A percentile compares a stretch with the other conserved stretches of the same genome.
Conservation (phyloP, 129 eudicot genomes). For the Artemisia annua region DNA sequence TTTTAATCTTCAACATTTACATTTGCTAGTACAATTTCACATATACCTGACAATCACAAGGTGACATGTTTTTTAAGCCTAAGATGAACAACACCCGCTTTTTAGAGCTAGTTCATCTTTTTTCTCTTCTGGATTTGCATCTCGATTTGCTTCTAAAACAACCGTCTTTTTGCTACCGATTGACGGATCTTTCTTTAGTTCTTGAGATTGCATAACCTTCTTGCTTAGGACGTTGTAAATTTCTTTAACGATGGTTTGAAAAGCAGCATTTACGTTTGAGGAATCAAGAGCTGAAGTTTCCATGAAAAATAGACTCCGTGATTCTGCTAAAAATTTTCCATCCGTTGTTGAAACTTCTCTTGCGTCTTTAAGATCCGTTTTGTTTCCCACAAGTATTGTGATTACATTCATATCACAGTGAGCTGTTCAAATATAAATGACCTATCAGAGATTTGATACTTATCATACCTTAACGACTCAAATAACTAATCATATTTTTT, state of each 20-base stretch:
- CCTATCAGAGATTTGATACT: background rate
- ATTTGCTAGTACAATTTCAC: slow-evolving; percentile 40
- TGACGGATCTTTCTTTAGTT: slow-evolving; percentile 58
- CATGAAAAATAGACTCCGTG: slow-evolving; percentile 68
- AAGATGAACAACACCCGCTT: slow-evolving; percentile 67
- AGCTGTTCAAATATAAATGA: slow-evolving; percentile 40
- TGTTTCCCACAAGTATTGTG: slow-evolving; percentile 85
- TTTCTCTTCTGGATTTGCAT: slow-evolving; percentile 39
- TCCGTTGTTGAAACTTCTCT: slow-evolving; percentile 74
- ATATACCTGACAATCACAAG: slow-evolving; percentile 24
- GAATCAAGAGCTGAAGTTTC: slow-evolving; percentile 94
- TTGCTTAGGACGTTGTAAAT: slow-evolving; percentile 73
- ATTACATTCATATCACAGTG: slow-evolving; percentile 95
- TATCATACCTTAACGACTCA: background rate
- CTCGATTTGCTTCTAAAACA: too few relatives aligned
- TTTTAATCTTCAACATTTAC: slow-evolving; percentile 39
- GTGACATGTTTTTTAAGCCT: slow-evolving; percentile 21
- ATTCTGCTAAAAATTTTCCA: slow-evolving; percentile 73
- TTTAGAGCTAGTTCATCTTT: slow-evolving; percentile 42
- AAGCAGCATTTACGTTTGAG: slow-evolving; percentile 74
- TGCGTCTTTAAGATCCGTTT: slow-evolving; percentile 75
- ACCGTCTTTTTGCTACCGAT: slow-evolving; percentile 67
- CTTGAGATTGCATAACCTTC: slow-evolving; percentile 89
- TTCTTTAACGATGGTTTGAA: slow-evolving; percentile 78
- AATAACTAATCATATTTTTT: background rate